Conservation (phyloP, 2,329 filamentous ascomycete species). For the Chaetothyriales sp. region DNA sequence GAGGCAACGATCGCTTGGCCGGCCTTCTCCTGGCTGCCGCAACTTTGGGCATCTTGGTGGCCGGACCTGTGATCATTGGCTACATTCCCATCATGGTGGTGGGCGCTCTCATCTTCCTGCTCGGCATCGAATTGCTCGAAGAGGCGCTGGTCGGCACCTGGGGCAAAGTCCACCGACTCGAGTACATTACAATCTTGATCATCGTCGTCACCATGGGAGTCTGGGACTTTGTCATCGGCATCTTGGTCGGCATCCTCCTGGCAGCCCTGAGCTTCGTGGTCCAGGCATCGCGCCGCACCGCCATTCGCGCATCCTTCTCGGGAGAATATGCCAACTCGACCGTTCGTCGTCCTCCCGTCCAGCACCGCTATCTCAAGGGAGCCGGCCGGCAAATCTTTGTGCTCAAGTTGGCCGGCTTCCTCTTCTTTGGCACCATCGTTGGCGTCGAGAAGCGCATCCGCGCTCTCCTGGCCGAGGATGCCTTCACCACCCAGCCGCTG, state of each 20-base stretch:
- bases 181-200: constrained; percentile 74
- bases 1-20: constrained; percentile 73
- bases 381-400: constrained; percentile 81
- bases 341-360: constrained; percentile 77
- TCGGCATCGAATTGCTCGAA: constrained; percentile 80
- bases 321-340: constrained; percentile 84
- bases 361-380: constrained; percentile 71
- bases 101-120: constrained; percentile 82
- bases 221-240: constrained; percentile 91
- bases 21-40: constrained; percentile 70
- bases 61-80: constrained; percentile 77
- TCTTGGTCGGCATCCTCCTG: constrained; percentile 78
- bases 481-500: constrained; percentile 65
- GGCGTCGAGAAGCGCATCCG: constrained; percentile 84
- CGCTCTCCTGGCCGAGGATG: constrained; percentile 65
- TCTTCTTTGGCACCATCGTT: constrained; percentile 98
- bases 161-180: constrained; percentile 71
- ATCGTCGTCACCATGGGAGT: constrained; percentile 94
- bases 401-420: constrained; percentile 79
- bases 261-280: constrained; percentile 85
- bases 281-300: constrained; percentile 78
- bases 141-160: constrained; percentile 83
- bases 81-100: constrained; percentile 97
- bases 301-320: constrained; percentile 79
- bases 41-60: constrained; percentile 68